Percentiles rank a stretch among this genome's conserved stretches.
These are phyloP conservation scores for Leptographium galeiforme DNA, from an alignment of 2,329 filamentous ascomycete genomes.

Conservation along the genomic window DNA sequence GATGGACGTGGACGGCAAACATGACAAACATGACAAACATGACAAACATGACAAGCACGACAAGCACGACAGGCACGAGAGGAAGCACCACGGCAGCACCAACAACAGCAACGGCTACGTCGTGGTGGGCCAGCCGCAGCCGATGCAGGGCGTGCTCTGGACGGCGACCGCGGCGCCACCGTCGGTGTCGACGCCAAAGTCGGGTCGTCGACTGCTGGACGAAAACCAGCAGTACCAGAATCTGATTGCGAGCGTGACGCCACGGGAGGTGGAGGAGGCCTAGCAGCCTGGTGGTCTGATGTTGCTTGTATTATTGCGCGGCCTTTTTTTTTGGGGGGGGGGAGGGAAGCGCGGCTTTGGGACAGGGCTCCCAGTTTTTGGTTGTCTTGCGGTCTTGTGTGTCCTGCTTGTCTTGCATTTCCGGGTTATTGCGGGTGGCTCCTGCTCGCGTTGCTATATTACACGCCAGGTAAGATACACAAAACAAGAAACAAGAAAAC, in stretches of 20 bases:
- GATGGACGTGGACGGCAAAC: conserved; percentile 15
- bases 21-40: not conserved
- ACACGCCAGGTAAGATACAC: too few species aligned
- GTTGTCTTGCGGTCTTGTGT: too few species aligned
- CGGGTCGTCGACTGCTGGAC: conserved; percentile 16
- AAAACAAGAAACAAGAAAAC: too few species aligned
- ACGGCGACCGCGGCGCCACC: conserved; percentile 7
- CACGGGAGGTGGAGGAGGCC: conserved; percentile 14
- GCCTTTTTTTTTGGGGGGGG: too few species aligned
- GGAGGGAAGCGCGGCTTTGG: too few species aligned
- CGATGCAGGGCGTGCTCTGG: conserved; percentile 12
- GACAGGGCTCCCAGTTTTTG: too few species aligned
- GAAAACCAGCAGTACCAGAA: conserved; percentile 33
- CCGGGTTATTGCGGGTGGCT: too few species aligned
- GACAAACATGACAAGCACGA: not conserved
- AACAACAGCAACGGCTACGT: conserved; percentile 1
- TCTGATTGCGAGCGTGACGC: conserved; percentile 27
- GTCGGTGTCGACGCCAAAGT: not conserved
- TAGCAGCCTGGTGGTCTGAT: not conserved
- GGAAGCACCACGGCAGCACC: not conserved
- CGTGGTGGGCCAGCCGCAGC: conserved; percentile 6
- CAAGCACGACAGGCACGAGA: not conserved
- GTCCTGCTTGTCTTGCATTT: too few species aligned
- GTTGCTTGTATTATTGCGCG: too few species aligned
- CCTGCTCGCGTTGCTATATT: too few species aligned